Base-by-base conservation (phyloP, 192 early-diverging fungal genomes). In the Umbelopsis vinacea region DNA sequence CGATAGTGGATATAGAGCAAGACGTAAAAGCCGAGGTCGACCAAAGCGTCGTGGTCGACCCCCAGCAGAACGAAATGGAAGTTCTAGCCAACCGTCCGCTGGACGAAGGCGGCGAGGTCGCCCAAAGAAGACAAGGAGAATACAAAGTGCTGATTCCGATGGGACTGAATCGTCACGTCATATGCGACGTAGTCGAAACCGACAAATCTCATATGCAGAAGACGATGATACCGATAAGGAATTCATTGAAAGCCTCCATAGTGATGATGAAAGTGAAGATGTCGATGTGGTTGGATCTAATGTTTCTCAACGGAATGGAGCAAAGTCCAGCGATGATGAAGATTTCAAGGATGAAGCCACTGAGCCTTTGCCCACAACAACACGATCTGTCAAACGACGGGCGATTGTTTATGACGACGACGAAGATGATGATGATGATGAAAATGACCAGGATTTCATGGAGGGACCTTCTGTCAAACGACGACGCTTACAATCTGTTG, bases 221-320 rank as follows among this genome's bases (percentile, higher is more conserved):
- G 57, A 55, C 6, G 72, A 50, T 53, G 70, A 47, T 66, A 69
- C 35, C 15, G 69, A 72, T 6, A 78, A 79, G 14, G 75, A 66
- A 23, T 77, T 74, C 23, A 75, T 76, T 46, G 79, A 76, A 12
- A 74, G 73, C 8, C 68, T 68, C 9, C 66, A 71, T 10, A 35
- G 63, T 22, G 72, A 74, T 7, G 67, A 74, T 9, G 74, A 76
- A 35, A 74, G 79, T 22, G 85, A 87, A 29, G 78, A 80, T 17
- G 84, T 81, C 46, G 84, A 84, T 10, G 76, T 72, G 38, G 80
- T 82, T n/a, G 80, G 76, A 6, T 63, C 72, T 45, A 75, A 54
- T 1, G 26, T 26, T 10, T 24, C 43, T 1, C 67, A 53, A 11
- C 40, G 40, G 21, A 76, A 55, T 21, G 70, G 22, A 46, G 68